Base-by-base conservation (phyloP, 306 rosid species). In the Dicorynia guianensis region DNA sequence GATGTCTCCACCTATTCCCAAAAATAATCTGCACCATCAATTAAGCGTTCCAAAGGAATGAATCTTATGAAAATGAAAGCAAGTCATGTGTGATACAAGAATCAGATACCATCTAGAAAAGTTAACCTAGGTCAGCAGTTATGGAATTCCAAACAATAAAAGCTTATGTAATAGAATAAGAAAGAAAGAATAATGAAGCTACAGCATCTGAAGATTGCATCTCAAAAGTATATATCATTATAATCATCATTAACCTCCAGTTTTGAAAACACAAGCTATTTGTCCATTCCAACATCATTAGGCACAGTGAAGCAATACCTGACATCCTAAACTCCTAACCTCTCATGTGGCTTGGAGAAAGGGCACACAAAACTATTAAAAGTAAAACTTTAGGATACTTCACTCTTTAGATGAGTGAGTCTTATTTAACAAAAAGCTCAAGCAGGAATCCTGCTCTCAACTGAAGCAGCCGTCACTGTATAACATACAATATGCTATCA, bases 1-100 rank as follows among this genome's bases (percentile, higher is more conserved):
- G 92, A 85, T 95, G 92, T 75, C 97, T 89, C 97, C 98, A 95
- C 81, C 92, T 90, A 87, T 95, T 95, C 55, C 97, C 98, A 85
- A 95, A 95, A 57, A 95, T 95, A 67, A 92, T 79, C 97, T 95
- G 95, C 81, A 85, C 38, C 76, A 81, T 49, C 85, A 66, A 68
- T 54, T 36, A 71, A 72, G 42, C 80, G 74, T 69, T 72, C 67
- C 63, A 73, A 66, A 79, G n/a, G 43, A 67, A 35, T 64, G 58
- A 55, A n/a, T 42, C 25, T 58, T 15, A 44, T 59, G 30, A 69
- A 58, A 71, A 68, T 20, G 60, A 57, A 18, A 60, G 75, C 4
- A 12, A 64, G 54, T 34, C 47, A 67, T 61, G 62, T 8, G 42
- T 72, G 67, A 68, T 42, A 14, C 67, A 62, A 34, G 53, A 67